Evolutionary conservation across 495 filamentous ascomycete genomes (phyloP), one percentile per base, ranked within the genome.

Genomic region (Hypoxylon cercidicola): DNA sequence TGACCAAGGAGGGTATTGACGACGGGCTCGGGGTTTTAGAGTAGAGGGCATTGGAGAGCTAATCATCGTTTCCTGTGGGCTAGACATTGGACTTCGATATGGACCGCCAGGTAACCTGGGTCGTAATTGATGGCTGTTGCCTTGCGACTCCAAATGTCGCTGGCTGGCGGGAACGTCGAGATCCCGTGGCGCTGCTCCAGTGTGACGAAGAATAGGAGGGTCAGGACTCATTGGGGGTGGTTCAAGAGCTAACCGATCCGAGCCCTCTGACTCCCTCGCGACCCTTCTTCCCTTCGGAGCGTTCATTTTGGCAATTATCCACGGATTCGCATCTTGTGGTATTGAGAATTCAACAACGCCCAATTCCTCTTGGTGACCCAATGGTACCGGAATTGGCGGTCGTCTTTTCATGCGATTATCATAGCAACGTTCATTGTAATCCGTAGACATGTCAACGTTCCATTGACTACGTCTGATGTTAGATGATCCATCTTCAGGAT

Each of bases 271-370:
- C 12, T 63, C 41, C 15, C 21, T 47, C 16, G 21, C 9, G n/a
- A 16, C 15, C 19, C 11, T 18, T 11, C 37, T 23, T 20, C 4
- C 23, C 32, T 11, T 46, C 9, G 78, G 70, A 4, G 84, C 72
- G 47, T 82, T 88, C 71, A 87, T 76, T 64, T 86, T 88, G 7
- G 88, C 84, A 46, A 87, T 78, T 0, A 80, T 72, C 85, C 85
- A 88, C 4, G 88, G 88, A 60, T 89, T 88, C 3, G 83, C 46
- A 79, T 58, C 2, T 60, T 69, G 37, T 69, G 18, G 20, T 0
- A 41, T 15, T 13, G 34, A 59, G 23, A n/a, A 49, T 51, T 47
- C 39, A 16, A 25, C 18, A 51, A 43, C 77, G 65, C 55, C 45
- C 43, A 50, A 34, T 55, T 34, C 25, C 57, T 62, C 35, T 43